Evolutionary conservation across 345 rosid species (phyloP).

Genomic region (Gossypium arboreum): DNA sequence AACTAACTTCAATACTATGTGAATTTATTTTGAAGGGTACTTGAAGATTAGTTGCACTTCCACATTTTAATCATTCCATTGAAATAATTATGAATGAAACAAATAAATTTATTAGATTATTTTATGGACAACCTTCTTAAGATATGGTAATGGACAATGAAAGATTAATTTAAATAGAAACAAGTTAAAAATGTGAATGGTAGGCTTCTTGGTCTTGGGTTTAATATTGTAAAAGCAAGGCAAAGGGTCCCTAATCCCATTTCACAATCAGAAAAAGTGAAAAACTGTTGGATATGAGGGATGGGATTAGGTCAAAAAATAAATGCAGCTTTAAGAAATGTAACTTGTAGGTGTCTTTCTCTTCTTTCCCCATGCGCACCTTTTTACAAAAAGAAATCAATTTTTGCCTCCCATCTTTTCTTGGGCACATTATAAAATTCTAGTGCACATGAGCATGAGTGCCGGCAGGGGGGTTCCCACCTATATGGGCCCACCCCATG

Average conservation of each 20-base stretch:
- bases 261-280: conserved; percentile 16
- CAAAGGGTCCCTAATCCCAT: neutral
- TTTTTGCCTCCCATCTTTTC: neutral
- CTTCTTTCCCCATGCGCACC: conserved; percentile 30
- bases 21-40: neutral
- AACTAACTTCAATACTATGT: conserved; percentile 30
- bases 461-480: neutral
- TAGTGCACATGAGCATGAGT: conserved; percentile 18
- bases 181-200: neutral
- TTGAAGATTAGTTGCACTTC: conserved; percentile 18
- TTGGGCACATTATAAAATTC: conserved; percentile 18
- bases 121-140: neutral
- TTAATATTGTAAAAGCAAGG: neutral
- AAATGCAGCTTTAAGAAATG: conserved; percentile 15
- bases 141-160: neutral
- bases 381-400: conserved; percentile 23
- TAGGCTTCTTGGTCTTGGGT: neutral
- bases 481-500: neutral
- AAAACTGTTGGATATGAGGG: neutral
- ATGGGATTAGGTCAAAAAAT: conserved; percentile 25
- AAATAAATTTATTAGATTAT: conserved; percentile 10
- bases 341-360: conserved; percentile 10
- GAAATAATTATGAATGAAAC: conserved; percentile 24
- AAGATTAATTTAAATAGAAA: neutral
- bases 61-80: conserved; percentile 25